Evolutionary conservation across 495 filamentous ascomycete genomes (phyloP).

Genomic region (Podospora didyma): DNA sequence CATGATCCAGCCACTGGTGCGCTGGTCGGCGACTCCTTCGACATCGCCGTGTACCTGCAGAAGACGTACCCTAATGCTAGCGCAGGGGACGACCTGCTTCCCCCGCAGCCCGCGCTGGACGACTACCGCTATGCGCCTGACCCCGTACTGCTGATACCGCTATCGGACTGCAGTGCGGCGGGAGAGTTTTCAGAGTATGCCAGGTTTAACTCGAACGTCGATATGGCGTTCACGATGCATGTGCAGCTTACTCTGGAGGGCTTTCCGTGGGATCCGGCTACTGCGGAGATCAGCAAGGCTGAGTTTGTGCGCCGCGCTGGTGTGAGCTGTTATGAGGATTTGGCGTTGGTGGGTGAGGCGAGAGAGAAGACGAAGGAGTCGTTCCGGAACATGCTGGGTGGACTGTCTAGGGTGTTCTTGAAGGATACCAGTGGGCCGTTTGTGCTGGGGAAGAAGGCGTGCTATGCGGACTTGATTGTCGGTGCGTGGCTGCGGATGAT

Average conservation of each 20-base stretch:
- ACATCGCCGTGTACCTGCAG: conserved; percentile 57
- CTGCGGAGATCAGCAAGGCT: conserved; percentile 36
- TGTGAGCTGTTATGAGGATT: conserved; percentile 42
- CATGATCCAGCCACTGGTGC: conserved; percentile 38
- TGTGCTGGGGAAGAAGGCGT: conserved; percentile 39
- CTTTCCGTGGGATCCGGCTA: conserved; percentile 44
- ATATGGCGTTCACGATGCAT: conserved; percentile 45
- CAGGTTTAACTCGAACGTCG: conserved; percentile 47
- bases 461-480: conserved; percentile 61
- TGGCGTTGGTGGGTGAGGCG: conserved; percentile 39
- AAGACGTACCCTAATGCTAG: conserved; percentile 39
- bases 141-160: conserved; percentile 20
- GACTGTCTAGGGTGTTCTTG: conserved; percentile 38
- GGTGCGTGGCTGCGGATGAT: conserved; percentile 57
- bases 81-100: conserved; percentile 37
- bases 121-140: conserved; percentile 23
- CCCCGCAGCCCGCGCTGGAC: conserved; percentile 13
- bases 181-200: conserved; percentile 25
- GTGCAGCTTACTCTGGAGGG: conserved; percentile 26
- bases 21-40: conserved; percentile 57
- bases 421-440: conserved; percentile 43
- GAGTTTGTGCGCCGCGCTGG: conserved; percentile 46
- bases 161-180: conserved; percentile 21
- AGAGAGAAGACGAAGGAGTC: conserved; percentile 32
- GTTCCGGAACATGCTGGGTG: conserved; percentile 39